Base-by-base conservation (phyloP, 768 basidiomycete species). In the Suillus ampliporus region DNA sequence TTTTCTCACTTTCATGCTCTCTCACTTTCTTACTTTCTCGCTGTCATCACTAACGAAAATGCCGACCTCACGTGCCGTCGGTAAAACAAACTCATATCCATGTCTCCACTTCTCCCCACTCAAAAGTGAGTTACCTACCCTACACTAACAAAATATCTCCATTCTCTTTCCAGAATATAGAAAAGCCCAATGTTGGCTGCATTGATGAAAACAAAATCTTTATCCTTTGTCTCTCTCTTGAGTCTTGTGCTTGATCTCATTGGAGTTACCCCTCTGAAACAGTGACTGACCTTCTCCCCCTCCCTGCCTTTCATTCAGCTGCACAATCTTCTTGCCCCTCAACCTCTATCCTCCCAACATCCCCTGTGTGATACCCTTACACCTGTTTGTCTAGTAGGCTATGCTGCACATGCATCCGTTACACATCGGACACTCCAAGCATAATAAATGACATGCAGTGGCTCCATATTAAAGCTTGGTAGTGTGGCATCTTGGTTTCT, bases 101-200 rank as follows among this genome's bases (percentile, higher is more conserved):
- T 13, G 3, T 31, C 17, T 38, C 38, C 38, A 10, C 37, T 11
- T 37, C 10, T 13, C 11, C 37, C 37, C 37, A 10, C 37, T 11
- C 11, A 37, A 51, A 51, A 51, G 50, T 31, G 19, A 31, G 50
- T 51, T 7, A 31, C 50, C 17, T 31, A 1, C 50, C 28, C 50
- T 31, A 50, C 10, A 10, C 17, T 5, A n/a, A 19, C 10, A n/a
- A 10, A 10, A n/a, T 19, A 7, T 51, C 10, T 28, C 31, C 1
- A 38, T 10, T 31, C 9, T 31, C 28, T 19, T 51, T 51, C 19
- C 17, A 51, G 50, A 51, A 31, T 13, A 51, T 51, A 28, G 19
- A 51, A 51, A 51, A 51, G 50, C 28, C 19, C 50, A 51, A 31
- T 17, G 50, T 51, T 19, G 50, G 50, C 50, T 28, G 28, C 50